Evolutionary conservation across 2,329 filamentous ascomycete species (phyloP).

Genomic region (Teratosphaeria epicoccoides): DNA sequence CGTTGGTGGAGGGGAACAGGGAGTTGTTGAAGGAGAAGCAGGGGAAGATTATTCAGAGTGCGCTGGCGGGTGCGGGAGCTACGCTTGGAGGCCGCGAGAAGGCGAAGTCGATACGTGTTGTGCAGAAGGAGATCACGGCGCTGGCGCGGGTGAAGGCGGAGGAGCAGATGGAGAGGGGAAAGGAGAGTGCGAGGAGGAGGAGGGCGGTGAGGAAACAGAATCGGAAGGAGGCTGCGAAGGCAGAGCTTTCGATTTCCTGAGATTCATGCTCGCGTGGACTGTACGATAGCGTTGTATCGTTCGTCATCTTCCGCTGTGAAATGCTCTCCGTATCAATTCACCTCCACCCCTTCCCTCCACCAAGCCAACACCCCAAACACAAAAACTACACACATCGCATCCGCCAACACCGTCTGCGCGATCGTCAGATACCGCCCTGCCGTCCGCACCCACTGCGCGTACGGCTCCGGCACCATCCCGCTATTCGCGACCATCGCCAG

Average conservation of each 20-base stretch:
- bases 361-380: slow-evolving; percentile 52
- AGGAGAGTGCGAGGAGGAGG: neutral
- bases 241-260: too few species aligned
- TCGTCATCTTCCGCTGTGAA: too few species aligned
- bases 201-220: neutral
- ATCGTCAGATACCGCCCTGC: slow-evolving; percentile 58
- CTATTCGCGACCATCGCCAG: slow-evolving; percentile 50
- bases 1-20: neutral
- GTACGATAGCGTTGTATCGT: too few species aligned
- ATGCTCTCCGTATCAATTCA: neutral
- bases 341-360: slow-evolving; percentile 33
- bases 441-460: slow-evolving; percentile 51
- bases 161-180: neutral
- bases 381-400: slow-evolving; percentile 68
- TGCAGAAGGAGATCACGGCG: neutral
- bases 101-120: neutral
- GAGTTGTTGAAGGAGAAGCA: neutral
- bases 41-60: neutral
- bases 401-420: slow-evolving; percentile 58
- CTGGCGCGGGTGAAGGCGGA: neutral
- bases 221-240: too few species aligned
- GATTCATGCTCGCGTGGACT: too few species aligned
- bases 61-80: neutral
- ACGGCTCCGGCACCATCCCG: slow-evolving; percentile 53
- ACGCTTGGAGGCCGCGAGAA: neutral